phyloP scores from a whole-genome alignment of 164 flowering plant genomes.

The Cinnamomum chago region DNA sequence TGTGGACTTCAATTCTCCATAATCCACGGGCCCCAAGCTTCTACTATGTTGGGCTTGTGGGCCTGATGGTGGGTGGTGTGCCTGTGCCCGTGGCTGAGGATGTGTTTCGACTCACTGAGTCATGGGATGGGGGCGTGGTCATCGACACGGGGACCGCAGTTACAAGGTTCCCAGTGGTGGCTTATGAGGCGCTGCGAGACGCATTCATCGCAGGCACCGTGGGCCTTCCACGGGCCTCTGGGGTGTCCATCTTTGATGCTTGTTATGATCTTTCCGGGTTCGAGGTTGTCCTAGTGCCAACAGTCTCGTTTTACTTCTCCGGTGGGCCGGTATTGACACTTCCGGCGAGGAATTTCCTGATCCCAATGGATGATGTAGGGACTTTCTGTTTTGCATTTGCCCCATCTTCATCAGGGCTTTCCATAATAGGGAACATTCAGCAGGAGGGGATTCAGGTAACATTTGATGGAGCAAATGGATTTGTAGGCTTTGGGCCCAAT shows the following conservation, averaged over 20 bases:
- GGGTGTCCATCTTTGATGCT: constrained; percentile 76
- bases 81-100: constrained; percentile 49
- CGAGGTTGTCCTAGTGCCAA: constrained; percentile 71
- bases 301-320: constrained; percentile 75
- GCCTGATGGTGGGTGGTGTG: constrained; percentile 74
- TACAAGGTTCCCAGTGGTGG: constrained; percentile 60
- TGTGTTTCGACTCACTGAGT: constrained; percentile 39
- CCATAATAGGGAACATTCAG: constrained; percentile 90
- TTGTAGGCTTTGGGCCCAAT: constrained; percentile 86
- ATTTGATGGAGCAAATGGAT: constrained; percentile 70
- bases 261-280: constrained; percentile 67
- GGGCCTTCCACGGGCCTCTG: constrained; percentile 52
- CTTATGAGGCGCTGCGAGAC: constrained; percentile 66
- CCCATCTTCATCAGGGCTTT: constrained; percentile 52
- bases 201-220: constrained; percentile 43
- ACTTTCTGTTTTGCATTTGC: constrained; percentile 96
- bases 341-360: constrained; percentile 76
- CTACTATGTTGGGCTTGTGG: constrained; percentile 70
- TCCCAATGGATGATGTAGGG: constrained; percentile 78
- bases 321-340: constrained; percentile 72
- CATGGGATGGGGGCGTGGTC: constrained; percentile 76
- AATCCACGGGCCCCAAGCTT: constrained; percentile 69
- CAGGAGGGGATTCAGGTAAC: constrained; percentile 87
- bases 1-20: constrained; percentile 64
- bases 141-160: constrained; percentile 96